Evolutionary conservation across 768 basidiomycete species (phyloP).

Genomic region (Panaeolus cyanescens): DNA sequence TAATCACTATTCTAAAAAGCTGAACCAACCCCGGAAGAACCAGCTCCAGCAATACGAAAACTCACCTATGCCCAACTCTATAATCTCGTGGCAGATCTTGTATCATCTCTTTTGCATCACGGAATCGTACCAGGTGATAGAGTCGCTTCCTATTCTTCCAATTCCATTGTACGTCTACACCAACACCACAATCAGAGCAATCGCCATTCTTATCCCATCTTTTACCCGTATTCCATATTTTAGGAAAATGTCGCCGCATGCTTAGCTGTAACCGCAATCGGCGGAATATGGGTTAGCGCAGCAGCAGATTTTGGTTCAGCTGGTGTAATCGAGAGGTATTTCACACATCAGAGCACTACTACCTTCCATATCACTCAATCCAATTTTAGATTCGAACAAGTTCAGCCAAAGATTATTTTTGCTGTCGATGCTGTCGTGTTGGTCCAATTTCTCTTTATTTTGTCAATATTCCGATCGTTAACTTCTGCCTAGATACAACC

Average conservation of each 20-base stretch:
- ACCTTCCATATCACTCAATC: constrained; percentile 1
- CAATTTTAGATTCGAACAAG: constrained; percentile 67
- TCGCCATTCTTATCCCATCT: constrained; percentile 9
- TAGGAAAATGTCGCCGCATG: constrained; percentile 72
- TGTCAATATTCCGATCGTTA: constrained; percentile 13
- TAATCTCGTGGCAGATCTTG: constrained; percentile 52
- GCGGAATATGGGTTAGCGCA: constrained; percentile 82
- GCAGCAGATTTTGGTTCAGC: constrained; percentile 83
- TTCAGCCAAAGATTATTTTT: constrained; percentile 72
- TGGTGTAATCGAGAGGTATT: constrained; percentile 72
- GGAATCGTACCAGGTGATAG: constrained; percentile 68
- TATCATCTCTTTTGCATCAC: constrained; percentile 53
- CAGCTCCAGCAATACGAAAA: constrained; percentile 43
- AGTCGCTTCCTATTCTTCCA: constrained; percentile 77
- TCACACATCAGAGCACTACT: constrained; percentile 7
- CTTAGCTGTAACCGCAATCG: constrained; percentile 69
- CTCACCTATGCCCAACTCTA: constrained; percentile 64
- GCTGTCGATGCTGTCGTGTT: constrained; percentile 73
- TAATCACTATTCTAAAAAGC: constrained; percentile 37
- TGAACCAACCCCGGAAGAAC: constrained; percentile 57
- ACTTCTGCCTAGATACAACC: constrained; percentile 59
- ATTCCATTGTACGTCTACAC: constrained; percentile 64
- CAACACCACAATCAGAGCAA: constrained; percentile 9
- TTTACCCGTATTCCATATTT: neutral
- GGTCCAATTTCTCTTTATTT: constrained; percentile 23